Evolutionary conservation across 1,284 basidiomycete species (phyloP).

Genomic region (Irpex lacteus): DNA sequence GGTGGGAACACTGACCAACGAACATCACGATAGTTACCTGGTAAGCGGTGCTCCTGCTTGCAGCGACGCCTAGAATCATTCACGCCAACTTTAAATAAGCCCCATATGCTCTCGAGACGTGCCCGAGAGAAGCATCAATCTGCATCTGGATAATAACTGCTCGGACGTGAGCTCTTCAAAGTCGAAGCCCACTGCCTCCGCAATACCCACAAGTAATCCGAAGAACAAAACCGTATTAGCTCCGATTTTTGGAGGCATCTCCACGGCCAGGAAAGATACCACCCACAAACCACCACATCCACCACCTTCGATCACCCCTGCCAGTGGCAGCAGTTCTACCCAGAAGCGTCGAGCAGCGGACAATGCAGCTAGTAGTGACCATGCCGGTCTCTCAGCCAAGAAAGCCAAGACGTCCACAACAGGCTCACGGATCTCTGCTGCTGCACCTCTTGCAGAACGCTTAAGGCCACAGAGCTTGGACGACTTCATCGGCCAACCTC

Average conservation of each 20-base stretch:
- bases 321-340: slow-evolving; percentile 2
- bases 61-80: not conserved
- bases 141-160: slow-evolving; percentile 47
- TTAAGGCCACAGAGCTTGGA: slow-evolving; percentile 58
- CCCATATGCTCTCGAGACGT: slow-evolving; percentile 45
- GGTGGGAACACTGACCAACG: not conserved
- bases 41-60: not conserved
- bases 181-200: slow-evolving; percentile 7
- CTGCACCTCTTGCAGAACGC: slow-evolving; percentile 62
- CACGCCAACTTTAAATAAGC: slow-evolving; percentile 21
- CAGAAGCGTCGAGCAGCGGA: slow-evolving; percentile 31
- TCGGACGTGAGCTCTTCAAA: slow-evolving; percentile 13
- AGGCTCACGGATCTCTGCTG: slow-evolving; percentile 29
- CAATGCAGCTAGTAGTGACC: slow-evolving; percentile 10
- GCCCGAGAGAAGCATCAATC: slow-evolving; percentile 41
- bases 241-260: slow-evolving; percentile 28
- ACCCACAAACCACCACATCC: slow-evolving; percentile 4
- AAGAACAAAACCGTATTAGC: slow-evolving; percentile 22
- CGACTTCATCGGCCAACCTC: slow-evolving; percentile 69
- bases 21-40: slow-evolving; percentile 5
- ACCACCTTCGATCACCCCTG: slow-evolving; percentile 14
- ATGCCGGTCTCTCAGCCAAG: slow-evolving; percentile 22
- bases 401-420: slow-evolving; percentile 25
- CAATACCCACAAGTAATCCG: not conserved
- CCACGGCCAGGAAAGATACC: slow-evolving; percentile 1